phyloP scores from a whole-genome alignment of 371 early-diverging fungal species.

The Phascolomyces articulosus region DNA sequence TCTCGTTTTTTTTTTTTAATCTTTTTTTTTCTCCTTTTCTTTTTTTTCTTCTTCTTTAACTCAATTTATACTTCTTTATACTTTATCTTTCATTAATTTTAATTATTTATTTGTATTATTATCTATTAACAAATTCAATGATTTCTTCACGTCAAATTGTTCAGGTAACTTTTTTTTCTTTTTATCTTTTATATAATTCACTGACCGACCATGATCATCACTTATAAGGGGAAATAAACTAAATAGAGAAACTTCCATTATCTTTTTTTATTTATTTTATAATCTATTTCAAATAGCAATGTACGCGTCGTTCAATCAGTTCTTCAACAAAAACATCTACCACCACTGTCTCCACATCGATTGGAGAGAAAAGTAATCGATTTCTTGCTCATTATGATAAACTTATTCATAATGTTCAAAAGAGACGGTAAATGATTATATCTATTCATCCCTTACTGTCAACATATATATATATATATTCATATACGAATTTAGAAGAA shows the following conservation, averaged over 20 bases:
- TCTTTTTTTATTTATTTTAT: too few relatives aligned
- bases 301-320: neutral
- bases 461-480: too few relatives aligned
- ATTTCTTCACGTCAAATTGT: neutral
- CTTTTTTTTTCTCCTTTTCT: neutral
- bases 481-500: too few relatives aligned
- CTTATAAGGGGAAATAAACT: neutral
- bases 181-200: neutral
- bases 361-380: neutral
- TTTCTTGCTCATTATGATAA: neutral
- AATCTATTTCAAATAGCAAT: too few relatives aligned
- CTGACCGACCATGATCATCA: neutral
- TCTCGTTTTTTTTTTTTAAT: too few relatives aligned
- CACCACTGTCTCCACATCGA: neutral
- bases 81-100: neutral
- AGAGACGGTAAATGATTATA: neutral
- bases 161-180: neutral
- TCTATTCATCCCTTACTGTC: too few relatives aligned
- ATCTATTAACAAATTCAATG: neutral
- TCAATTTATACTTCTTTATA: neutral
- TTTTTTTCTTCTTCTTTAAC: too few relatives aligned
- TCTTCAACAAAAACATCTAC: neutral
- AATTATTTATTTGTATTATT: neutral
- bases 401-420: slow-evolving; percentile 3
- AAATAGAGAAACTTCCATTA: neutral